A percentile compares a stretch with the other conserved stretches of the same genome.
Evolutionary conservation across 805 yeast genomes (phyloP).

Genomic region (Zygotorulaspora florentina): DNA sequence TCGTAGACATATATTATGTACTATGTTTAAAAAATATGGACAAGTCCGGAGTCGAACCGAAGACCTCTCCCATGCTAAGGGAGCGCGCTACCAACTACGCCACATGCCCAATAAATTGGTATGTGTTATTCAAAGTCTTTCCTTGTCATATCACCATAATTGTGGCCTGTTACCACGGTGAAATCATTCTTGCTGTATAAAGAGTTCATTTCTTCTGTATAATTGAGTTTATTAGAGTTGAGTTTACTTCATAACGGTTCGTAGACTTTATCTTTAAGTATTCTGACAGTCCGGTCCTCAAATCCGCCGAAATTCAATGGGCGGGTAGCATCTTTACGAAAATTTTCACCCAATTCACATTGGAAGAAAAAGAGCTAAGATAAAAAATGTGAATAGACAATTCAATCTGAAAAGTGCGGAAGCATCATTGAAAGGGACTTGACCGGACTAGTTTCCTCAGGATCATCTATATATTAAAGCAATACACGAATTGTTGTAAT

Average conservation of each 20-base stretch:
- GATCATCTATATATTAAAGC: too few species aligned
- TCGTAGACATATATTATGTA: neutral
- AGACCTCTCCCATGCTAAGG: constrained; percentile 73
- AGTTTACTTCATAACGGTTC: too few species aligned
- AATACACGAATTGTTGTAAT: too few species aligned
- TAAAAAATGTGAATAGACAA: neutral
- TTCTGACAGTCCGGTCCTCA: neutral
- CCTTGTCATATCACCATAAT: too few species aligned
- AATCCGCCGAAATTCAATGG: neutral
- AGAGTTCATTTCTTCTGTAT: too few species aligned
- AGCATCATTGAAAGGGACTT: neutral
- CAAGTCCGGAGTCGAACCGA: constrained; percentile 76
- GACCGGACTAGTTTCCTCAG: too few species aligned
- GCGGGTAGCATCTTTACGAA: neutral
- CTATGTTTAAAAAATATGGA: constrained; percentile 41
- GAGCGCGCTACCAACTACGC: constrained; percentile 79
- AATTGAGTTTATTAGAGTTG: too few species aligned
- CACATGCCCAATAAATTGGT: constrained; percentile 53
- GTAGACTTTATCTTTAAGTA: neutral
- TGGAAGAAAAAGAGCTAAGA: neutral
- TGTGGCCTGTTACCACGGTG: too few species aligned
- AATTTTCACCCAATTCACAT: neutral
- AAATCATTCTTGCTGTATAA: too few species aligned
- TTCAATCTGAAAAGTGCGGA: neutral
- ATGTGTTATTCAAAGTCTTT: too few species aligned